These are phyloP conservation scores for Emiliania huxleyi DNA, from an alignment of 78 protist genomes.

Conservation along the genomic window DNA sequence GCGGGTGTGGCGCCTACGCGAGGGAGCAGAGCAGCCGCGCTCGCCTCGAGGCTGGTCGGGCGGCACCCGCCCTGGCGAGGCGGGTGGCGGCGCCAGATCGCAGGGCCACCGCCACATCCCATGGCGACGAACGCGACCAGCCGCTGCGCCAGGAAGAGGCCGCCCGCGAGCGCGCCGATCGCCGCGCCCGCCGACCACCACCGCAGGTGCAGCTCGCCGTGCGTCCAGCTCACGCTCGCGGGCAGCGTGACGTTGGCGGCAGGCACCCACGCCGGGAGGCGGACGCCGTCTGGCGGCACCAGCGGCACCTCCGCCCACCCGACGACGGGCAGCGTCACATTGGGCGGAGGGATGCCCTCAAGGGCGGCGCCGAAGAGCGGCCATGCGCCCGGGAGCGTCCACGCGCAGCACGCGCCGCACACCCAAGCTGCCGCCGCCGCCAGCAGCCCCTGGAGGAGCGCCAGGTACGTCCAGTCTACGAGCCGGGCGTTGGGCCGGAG, in stretches of 20 bases:
- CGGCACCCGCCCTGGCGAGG: background rate
- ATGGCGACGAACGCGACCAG: background rate
- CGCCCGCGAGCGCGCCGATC: background rate
- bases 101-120: background rate
- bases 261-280: background rate
- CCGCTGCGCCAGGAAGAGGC: background rate
- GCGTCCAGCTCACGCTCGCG: background rate
- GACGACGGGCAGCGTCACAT: background rate
- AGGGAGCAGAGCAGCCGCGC: background rate
- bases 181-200: background rate
- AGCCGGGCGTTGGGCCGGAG: background rate
- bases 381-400: background rate
- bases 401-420: background rate
- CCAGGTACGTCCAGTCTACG: background rate
- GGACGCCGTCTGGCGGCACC: too few species aligned
- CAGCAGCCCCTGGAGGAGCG: background rate
- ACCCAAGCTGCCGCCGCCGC: background rate
- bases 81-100: background rate
- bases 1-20: background rate
- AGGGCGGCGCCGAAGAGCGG: background rate
- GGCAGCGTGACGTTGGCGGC: background rate
- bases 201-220: background rate
- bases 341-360: background rate
- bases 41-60: background rate
- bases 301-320: too few species aligned